A percentile compares a stretch with the other conserved stretches of the same genome.
phyloP scores from a whole-genome alignment of 257 asterid species.

The Rubia yunnanensis region DNA sequence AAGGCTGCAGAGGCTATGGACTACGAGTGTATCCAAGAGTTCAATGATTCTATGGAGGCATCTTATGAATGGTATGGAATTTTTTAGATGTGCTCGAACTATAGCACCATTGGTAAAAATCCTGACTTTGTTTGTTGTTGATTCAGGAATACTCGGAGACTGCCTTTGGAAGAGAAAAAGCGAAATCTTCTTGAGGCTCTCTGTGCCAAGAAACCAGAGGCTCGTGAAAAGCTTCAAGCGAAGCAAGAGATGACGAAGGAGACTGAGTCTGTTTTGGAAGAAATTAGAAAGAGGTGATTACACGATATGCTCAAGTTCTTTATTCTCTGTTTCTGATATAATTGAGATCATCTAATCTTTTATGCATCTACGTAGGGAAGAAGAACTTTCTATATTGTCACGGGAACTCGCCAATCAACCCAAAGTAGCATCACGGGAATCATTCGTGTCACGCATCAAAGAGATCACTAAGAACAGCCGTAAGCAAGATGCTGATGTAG shows the following conservation, averaged over 20 bases:
- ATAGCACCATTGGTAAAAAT: not conserved
- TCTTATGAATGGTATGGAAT: conserved; percentile 39
- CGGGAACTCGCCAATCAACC: conserved; percentile 52
- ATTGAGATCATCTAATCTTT: not conserved
- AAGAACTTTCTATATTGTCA: conserved; percentile 36
- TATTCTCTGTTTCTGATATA: not conserved
- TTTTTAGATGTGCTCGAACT: not conserved
- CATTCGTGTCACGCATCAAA: conserved; percentile 52
- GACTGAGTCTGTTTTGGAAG: conserved; percentile 31
- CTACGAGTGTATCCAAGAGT: conserved; percentile 35
- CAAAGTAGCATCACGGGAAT: conserved; percentile 39
- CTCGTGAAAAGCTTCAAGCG: conserved; percentile 31
- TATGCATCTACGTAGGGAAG: conserved; percentile 36
- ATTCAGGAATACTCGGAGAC: conserved; percentile 42
- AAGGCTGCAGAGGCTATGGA: conserved; percentile 37
- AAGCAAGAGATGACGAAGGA: conserved; percentile 35
- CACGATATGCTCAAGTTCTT: conserved; percentile 6
- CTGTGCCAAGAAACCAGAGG: conserved; percentile 34
- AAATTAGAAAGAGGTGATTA: conserved; percentile 45
- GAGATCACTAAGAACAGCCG: conserved; percentile 83
- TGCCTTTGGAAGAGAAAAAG: conserved; percentile 41
- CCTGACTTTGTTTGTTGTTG: not conserved
- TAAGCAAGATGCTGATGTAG: conserved; percentile 69
- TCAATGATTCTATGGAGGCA: conserved; percentile 38
- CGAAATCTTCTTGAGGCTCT: conserved; percentile 33